phyloP scores from a whole-genome alignment of 2,329 filamentous ascomycete species.

The Trichoderma sp. region DNA sequence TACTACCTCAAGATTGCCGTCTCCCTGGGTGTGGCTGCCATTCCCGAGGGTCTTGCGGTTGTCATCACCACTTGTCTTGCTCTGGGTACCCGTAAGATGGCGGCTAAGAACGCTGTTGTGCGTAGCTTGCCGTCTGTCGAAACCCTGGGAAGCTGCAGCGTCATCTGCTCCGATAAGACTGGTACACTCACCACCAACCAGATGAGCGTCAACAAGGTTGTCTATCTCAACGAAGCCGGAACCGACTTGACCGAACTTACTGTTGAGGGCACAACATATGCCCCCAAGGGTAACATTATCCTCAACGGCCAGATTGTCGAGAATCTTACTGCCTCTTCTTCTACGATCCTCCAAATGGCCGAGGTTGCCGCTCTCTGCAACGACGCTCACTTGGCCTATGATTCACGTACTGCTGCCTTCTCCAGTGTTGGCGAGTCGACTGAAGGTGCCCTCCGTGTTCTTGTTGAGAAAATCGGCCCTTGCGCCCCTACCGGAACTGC shows the following conservation, averaged over 20 bases:
- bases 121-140: slow-evolving; percentile 95
- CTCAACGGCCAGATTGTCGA: slow-evolving; percentile 65
- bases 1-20: slow-evolving; percentile 99
- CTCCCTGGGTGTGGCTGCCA: slow-evolving; percentile 94
- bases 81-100: slow-evolving; percentile 97
- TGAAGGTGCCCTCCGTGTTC: slow-evolving; percentile 84
- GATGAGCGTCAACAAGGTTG: slow-evolving; percentile 95
- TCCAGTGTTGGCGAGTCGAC: slow-evolving; percentile 90
- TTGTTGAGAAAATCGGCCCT: slow-evolving; percentile 93
- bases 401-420: slow-evolving; percentile 70
- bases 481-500: slow-evolving; percentile 56
- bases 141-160: slow-evolving; percentile 96
- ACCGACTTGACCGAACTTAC: slow-evolving; percentile 78
- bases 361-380: slow-evolving; percentile 80
- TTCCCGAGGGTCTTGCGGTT: slow-evolving; percentile 94
- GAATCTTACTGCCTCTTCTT: slow-evolving; percentile 68
- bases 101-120: slow-evolving; percentile 95
- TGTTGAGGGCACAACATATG: slow-evolving; percentile 89
- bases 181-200: slow-evolving; percentile 98
- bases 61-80: slow-evolving; percentile 99
- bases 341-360: slow-evolving; percentile 75
- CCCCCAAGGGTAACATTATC: slow-evolving; percentile 73
- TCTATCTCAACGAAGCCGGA: slow-evolving; percentile 74
- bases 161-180: slow-evolving; percentile 99
- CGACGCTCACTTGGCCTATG: slow-evolving; percentile 79